phyloP scores from a whole-genome alignment of 1,284 basidiomycete species.

The Xanthoconium separans region DNA sequence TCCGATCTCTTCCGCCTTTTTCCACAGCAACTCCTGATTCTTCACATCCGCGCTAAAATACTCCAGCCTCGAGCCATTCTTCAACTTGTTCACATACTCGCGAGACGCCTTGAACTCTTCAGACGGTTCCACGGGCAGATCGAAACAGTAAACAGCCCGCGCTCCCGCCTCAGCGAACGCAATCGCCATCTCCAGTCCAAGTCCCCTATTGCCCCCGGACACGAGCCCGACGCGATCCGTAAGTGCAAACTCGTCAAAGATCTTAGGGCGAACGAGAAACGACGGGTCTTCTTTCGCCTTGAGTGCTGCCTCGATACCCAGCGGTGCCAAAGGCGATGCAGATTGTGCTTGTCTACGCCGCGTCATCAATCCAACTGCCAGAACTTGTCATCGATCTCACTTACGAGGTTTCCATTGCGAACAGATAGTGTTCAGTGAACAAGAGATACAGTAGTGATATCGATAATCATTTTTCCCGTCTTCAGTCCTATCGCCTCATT shows the following conservation, averaged over 20 bases:
- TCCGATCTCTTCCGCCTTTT: conserved; percentile 56
- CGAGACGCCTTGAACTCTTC: conserved; percentile 63
- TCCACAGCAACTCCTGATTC: conserved; percentile 59
- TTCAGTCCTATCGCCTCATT: not conserved
- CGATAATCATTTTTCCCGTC: not conserved
- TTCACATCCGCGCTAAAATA: conserved; percentile 68
- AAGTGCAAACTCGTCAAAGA: conserved; percentile 75
- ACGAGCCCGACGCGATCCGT: conserved; percentile 74
- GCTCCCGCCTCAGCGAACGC: conserved; percentile 78
- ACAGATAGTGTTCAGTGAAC: not conserved
- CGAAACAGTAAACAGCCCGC: conserved; percentile 73
- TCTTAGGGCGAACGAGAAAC: conserved; percentile 42
- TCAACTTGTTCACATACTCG: conserved; percentile 51
- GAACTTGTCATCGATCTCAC: not conserved
- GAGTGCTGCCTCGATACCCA: conserved; percentile 63
- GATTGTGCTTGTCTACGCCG: conserved; percentile 36
- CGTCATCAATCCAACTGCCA: not conserved
- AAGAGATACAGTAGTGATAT: not conserved
- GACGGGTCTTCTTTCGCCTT: conserved; percentile 38
- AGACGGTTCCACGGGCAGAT: conserved; percentile 64
- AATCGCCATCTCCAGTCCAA: conserved; percentile 82
- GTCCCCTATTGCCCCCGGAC: conserved; percentile 77
- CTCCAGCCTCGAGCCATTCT: conserved; percentile 52
- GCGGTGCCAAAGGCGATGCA: conserved; percentile 52
- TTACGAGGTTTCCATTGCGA: conserved; percentile 22